These are phyloP conservation scores for Populus deltoides DNA, from an alignment of 345 rosid species.

Conservation along the genomic window DNA sequence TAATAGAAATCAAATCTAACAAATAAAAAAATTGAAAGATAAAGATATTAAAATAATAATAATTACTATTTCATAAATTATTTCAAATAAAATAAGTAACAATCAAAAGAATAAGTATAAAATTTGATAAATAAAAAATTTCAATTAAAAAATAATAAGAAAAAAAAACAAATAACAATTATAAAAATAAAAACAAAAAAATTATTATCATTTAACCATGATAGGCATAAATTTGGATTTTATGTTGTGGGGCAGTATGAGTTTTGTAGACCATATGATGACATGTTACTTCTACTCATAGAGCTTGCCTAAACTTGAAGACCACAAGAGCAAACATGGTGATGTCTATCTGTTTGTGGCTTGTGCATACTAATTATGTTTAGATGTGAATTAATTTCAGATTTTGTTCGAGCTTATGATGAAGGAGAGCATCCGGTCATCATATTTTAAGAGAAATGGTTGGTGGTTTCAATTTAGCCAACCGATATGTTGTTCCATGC, in stretches of 20 bases:
- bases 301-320: conserved; percentile 32
- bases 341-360: not conserved
- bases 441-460: not conserved
- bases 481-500: not conserved
- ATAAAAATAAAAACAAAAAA: no score
- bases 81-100: no score
- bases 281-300: conserved; percentile 4
- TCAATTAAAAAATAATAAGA: no score
- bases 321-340: conserved; percentile 35
- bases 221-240: not conserved
- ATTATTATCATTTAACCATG: not conserved
- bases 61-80: no score
- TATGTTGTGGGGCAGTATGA: not conserved
- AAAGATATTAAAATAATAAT: no score
- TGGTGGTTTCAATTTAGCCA: not conserved
- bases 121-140: no score
- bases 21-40: no score
- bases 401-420: not conserved
- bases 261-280: not conserved
- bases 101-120: no score
- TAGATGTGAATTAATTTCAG: not conserved
- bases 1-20: no score
- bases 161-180: no score
- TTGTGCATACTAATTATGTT: not conserved
- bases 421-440: not conserved